Percentiles rank a stretch among this genome's conserved stretches.
These are phyloP conservation scores for Cytospora paraplurivora DNA, from an alignment of 2,329 filamentous ascomycete species.

Conservation along the genomic window DNA sequence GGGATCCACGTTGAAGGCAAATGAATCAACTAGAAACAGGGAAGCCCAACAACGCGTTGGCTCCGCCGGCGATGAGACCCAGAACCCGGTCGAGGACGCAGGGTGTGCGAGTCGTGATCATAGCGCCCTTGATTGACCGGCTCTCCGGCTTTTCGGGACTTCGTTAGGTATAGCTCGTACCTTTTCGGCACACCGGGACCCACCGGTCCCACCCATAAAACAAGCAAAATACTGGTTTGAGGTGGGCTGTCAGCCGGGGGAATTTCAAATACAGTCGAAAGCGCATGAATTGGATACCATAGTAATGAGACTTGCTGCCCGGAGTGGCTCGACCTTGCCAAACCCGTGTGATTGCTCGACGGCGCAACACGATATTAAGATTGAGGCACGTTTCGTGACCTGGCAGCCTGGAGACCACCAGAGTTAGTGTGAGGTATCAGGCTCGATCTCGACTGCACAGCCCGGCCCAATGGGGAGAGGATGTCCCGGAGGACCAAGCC, in stretches of 20 bases:
- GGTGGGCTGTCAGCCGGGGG: conserved; percentile 12
- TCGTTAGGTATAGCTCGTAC: conserved; percentile 12
- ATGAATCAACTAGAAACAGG: conserved; percentile 2
- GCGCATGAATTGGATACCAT: not conserved
- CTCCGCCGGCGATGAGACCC: conserved; percentile 8
- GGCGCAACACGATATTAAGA: not conserved
- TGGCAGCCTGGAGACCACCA: not conserved
- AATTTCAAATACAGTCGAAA: conserved; percentile 6
- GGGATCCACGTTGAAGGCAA: not conserved
- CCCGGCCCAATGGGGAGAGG: not conserved
- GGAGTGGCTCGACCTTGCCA: not conserved
- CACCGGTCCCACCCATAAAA: conserved; percentile 13
- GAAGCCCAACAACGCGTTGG: conserved; percentile 12
- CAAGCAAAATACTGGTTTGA: conserved; percentile 14
- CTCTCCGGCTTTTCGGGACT: not conserved
- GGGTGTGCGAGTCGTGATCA: conserved; percentile 15
- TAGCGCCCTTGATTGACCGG: conserved; percentile 8
- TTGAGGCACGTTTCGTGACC: not conserved
- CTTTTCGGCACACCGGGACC: conserved; percentile 2
- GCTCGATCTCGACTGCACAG: not conserved
- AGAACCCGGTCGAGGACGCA: conserved; percentile 14
- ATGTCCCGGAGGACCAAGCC: conserved; percentile 1
- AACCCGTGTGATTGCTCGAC: not conserved
- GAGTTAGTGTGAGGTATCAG: not conserved
- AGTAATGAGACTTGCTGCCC: conserved; percentile 4